Evolutionary conservation across 805 yeast species (phyloP), one percentile per base, ranked within the genome.

Genomic region (Starmera amethionina): DNA sequence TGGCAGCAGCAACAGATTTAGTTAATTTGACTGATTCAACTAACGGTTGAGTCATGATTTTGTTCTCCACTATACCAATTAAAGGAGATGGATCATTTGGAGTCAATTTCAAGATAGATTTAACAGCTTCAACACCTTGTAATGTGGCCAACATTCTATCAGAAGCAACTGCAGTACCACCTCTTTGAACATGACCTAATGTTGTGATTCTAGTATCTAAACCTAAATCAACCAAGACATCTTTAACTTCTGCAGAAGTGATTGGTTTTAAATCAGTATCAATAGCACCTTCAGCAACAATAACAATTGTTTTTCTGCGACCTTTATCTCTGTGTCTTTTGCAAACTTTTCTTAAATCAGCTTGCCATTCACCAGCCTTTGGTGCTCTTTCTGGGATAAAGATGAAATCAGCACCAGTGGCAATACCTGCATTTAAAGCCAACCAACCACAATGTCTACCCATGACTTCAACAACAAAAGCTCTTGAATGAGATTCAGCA

Each of bases 371-470:
- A 30, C 70, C 70, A 15, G 80, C 68, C 40, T 70, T 65, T 8
- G 95, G 85, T 5, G 98, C 97, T 63, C 81, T 79, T 66, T 93
- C 98, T 30, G 98, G 98, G 48, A 93, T 83, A 54, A 93, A 81
- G 43, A 88, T 82, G 60, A 78, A 88, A 65, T 93, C 98, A 3
- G 98, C 97, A 54, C 93, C 84, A 27, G 97, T 86, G 35, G 97
- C 88, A 46, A 90, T 81, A 56, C 97, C 98, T 4, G 98, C 94
- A 93, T 88, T 89, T 51, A 93, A 68, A 2, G 94, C 97, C 52
- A 93, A 74, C 98, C 98, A 93, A 47, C 98, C 98, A 71, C 98
- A 93, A 62, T 93, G 97, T 58, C 98, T 79, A 46, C 98, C 98
- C 98, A 93, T 93, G 33, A 93, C 98, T 62, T 93, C 98, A 44